Evolutionary conservation across 2,329 filamentous ascomycete genomes (phyloP), one percentile per base, ranked within the genome.

Genomic region (Ophiostoma sp.): DNA sequence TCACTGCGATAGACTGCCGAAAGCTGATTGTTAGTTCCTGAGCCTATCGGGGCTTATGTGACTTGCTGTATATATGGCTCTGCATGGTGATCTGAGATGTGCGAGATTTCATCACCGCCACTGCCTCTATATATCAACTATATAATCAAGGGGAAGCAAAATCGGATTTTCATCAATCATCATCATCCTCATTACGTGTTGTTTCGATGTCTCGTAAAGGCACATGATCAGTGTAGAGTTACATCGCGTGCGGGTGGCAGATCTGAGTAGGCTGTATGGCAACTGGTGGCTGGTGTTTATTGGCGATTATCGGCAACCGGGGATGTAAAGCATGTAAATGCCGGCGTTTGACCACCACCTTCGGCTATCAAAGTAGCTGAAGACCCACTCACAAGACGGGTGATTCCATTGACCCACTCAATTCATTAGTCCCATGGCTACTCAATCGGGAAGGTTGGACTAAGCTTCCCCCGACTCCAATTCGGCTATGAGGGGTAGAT

Each of bases 381-480:
- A 23, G 52, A 57, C 52, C 52, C 52, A 57, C 52, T 4, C 52
- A 57, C 52, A 57, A 17, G n/a, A 57, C 41, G 15, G 17, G 17
- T 41, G 11, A 41, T 13, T 41, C 39, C 39, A 13, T 13, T 41
- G 39, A n/a, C 44, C 44, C 44, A 48, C 44, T 8, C 44, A n/a
- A 48, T n/a, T 48, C 44, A 48, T 48, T 48, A 48, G 52, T 23
- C 52, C 52, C 52, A 27, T 57, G n/a, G 52, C 52, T 13, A 57
- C n/a, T 57, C 52, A 57, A 27, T 57, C 52, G 52, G 52, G 23
- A 57, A 57, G 23, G 52, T 27, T 57, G 11, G 27, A n/a, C 52
- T 27, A 57, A 57, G 52, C 52, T 57, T 57, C 52, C 10, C n/a
- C 52, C n/a, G 52, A 57, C 52, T 57, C 52, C 52, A 57, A 57